These are phyloP conservation scores for Pisolithus sp. DNA, from an alignment of 768 basidiomycete species.

Conservation along the genomic window DNA sequence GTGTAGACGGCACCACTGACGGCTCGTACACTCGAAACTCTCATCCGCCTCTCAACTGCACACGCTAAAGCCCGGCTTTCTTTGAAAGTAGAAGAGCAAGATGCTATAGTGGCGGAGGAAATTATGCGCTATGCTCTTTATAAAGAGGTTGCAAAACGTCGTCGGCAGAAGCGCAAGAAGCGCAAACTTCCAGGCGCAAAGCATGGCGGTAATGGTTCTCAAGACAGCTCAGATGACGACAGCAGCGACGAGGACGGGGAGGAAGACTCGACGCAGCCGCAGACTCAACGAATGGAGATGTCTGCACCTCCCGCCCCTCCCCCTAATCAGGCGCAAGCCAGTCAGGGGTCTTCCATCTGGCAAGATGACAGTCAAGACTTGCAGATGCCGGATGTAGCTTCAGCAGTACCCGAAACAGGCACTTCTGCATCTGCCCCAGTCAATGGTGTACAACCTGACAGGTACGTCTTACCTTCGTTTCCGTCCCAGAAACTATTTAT, in stretches of 20 bases:
- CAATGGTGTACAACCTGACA: constrained; percentile 45
- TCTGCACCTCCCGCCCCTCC: constrained; percentile 31
- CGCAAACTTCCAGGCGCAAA: constrained; percentile 62
- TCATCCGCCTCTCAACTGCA: constrained; percentile 96
- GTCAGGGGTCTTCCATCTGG: constrained; percentile 53
- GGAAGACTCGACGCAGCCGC: background rate
- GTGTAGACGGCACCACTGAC: constrained; percentile 91
- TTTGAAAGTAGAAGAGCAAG: constrained; percentile 70
- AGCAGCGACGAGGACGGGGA: constrained; percentile 38
- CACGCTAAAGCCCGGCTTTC: constrained; percentile 96
- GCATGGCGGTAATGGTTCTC: constrained; percentile 45
- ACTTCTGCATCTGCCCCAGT: constrained; percentile 29
- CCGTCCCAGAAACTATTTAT: background rate
- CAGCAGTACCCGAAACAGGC: constrained; percentile 27
- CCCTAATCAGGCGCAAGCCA: constrained; percentile 22
- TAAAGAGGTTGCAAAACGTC: constrained; percentile 89
- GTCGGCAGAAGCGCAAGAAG: constrained; percentile 65
- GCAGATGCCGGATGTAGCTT: constrained; percentile 47
- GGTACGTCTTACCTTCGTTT: constrained; percentile 37
- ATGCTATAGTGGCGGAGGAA: constrained; percentile 87
- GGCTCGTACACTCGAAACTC: constrained; percentile 95
- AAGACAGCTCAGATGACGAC: constrained; percentile 34
- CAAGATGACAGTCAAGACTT: constrained; percentile 63
- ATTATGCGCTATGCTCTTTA: constrained; percentile 97
- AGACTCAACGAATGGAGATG: constrained; percentile 40